Conservation (phyloP, 1,284 basidiomycete species). For the Entoloma clypeatum region DNA sequence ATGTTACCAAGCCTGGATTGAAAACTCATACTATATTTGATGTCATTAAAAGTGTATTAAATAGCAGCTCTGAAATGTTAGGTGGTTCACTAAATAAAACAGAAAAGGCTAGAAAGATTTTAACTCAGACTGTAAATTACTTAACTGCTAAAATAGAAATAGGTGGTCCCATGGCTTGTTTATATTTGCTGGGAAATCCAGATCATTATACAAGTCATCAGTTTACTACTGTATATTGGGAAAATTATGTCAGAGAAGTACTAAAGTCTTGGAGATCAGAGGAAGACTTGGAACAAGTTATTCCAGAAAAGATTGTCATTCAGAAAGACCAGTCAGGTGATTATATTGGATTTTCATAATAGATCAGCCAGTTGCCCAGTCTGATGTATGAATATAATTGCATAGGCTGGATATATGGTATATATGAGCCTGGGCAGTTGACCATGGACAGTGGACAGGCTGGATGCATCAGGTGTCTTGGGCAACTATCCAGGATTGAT, state of each 20-base stretch:
- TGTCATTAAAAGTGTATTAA: constrained; percentile 24
- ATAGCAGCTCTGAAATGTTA: constrained; percentile 21
- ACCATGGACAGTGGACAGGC: no score
- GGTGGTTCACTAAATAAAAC: constrained; percentile 5
- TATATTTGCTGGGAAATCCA: constrained; percentile 27
- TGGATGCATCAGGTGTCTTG: no score
- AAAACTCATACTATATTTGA: constrained; percentile 35
- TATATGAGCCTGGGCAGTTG: no score
- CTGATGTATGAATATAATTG: no score
- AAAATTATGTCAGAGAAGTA: constrained; percentile 19
- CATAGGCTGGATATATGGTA: no score
- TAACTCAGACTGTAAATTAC: constrained; percentile 28
- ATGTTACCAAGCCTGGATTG: constrained; percentile 33
- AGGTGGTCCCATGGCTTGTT: constrained; percentile 28
- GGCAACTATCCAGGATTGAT: no score
- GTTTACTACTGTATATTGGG: constrained; percentile 27
- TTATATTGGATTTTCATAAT: no score
- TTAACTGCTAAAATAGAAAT: constrained; percentile 28
- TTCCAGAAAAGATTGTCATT: no score
- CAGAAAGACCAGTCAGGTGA: no score
- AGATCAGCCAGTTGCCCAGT: no score
- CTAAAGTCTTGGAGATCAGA: constrained; percentile 3
- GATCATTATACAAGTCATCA: constrained; percentile 30
- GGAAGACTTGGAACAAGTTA: constrained; percentile 5
- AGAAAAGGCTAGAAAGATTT: constrained; percentile 24